Base-by-base conservation (phyloP, 306 rosid species). In the Trichosanthes cucumerina region DNA sequence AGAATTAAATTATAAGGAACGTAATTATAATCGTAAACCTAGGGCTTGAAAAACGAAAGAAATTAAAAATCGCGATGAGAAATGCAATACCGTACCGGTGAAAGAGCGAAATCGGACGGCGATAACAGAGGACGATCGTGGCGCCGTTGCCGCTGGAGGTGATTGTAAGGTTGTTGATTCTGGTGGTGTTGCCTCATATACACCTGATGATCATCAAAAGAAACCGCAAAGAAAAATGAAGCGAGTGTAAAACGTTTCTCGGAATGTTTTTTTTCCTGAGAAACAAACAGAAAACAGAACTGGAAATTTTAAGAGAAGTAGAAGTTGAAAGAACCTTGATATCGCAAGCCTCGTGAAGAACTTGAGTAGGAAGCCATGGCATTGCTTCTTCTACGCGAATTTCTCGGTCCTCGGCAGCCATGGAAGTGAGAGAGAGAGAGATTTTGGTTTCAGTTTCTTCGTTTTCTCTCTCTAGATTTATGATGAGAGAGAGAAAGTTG, bases 281-380 rank as follows among this genome's bases (percentile, higher is more conserved):
- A 71, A 70, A 13, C 23, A 7, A 46, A 44, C 57, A 21, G 34
- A 56, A 43, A 39, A 41, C 3, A n/a, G 12, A n/a, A 66, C 11
- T 28, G 39, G 9, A 62, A 78, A 28, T 19, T 7, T 23, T 18
- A 38, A 0, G 69, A 16, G 46, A 79, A 49, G 58, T 21, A 23
- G 33, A 41, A 58, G 65, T 58, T 4, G 16, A 53, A 6, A 6
- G 23, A 69, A 89, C 92, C 90, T 89, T 83, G 39, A 74, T 69
- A 78, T 79, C 76, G 57, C 84, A 73, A 70, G 86, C 86, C 63
- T 89, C 88, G 13, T 83, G 73, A 3, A 87, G 80, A 83, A 88
- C 89, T 63, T 86, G 87, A 53, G 86, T 80, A 47, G 96, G 93
- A 79, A 91, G 89, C 83, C 88, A 86, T 11, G 78, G 65, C 89